Conservation (phyloP, 2,329 filamentous ascomycete species). For the Didymosphaeria variabile region DNA sequence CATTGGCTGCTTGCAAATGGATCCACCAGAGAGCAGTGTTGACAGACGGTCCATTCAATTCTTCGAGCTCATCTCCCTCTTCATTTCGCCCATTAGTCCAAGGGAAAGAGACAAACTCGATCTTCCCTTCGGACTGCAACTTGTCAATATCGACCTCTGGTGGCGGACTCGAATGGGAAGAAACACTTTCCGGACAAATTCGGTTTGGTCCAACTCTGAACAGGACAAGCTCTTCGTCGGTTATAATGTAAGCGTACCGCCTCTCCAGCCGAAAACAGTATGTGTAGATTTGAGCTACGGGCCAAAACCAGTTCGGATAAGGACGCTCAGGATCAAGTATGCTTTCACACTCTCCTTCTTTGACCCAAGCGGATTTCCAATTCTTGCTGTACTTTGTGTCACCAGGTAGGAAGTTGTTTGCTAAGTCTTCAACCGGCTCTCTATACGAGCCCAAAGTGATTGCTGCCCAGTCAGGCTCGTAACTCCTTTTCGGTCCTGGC, state of each 20-base stretch:
- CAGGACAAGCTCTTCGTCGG: constrained; percentile 1
- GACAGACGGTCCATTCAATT: background rate
- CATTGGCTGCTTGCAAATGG: constrained; percentile 1
- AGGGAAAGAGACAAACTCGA: background rate
- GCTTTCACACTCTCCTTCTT: background rate
- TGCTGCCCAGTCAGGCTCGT: constrained; percentile 1
- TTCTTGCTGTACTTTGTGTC: constrained; percentile 2
- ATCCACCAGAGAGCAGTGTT: constrained; percentile 6
- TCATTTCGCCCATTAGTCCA: background rate
- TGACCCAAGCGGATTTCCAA: background rate
- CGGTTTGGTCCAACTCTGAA: background rate
- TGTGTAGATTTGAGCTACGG: background rate
- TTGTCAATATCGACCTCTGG: background rate
- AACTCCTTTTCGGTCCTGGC: background rate
- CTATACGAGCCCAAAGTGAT: background rate
- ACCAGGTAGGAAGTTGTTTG: background rate
- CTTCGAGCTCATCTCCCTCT: background rate
- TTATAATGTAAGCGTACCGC: constrained; percentile 5
- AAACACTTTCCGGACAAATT: background rate
- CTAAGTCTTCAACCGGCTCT: too few relatives aligned
- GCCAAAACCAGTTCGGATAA: background rate
- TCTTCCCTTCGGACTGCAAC: background rate
- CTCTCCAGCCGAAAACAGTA: background rate
- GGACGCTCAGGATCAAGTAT: background rate
- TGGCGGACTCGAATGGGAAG: background rate